Conservation (phyloP, 768 basidiomycete genomes). For the Rickenella mellea region DNA sequence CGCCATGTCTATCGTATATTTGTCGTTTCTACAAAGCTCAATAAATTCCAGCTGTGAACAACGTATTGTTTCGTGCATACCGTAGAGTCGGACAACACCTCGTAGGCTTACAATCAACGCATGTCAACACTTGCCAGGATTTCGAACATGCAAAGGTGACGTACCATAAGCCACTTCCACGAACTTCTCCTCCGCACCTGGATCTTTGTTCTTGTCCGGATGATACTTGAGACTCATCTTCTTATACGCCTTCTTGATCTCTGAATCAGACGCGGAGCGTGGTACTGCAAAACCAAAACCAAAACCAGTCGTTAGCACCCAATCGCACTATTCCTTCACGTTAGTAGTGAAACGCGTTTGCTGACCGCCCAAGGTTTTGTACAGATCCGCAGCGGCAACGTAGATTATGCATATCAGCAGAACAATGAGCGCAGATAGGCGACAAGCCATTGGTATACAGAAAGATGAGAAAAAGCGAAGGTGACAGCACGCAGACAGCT, state of each 20-base stretch:
- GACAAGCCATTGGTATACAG: neutral
- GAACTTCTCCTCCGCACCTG: constrained; percentile 75
- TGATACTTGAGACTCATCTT: constrained; percentile 82
- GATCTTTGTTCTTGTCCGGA: constrained; percentile 91
- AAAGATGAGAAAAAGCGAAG: too few relatives aligned
- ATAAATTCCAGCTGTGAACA: constrained; percentile 1
- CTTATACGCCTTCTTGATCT: constrained; percentile 90
- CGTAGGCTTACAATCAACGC: constrained; percentile 55
- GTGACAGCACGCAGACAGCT: too few relatives aligned
- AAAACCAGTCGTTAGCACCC: constrained; percentile 12
- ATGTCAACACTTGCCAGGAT: neutral
- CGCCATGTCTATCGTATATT: constrained; percentile 92
- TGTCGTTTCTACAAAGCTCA: constrained; percentile 66
- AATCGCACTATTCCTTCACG: constrained; percentile 3
- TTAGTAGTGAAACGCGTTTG: constrained; percentile 23
- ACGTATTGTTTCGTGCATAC: constrained; percentile 36
- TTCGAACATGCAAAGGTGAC: constrained; percentile 11
- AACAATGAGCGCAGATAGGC: constrained; percentile 15
- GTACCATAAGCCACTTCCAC: constrained; percentile 85
- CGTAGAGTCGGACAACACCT: constrained; percentile 81
- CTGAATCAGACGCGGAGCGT: constrained; percentile 74
- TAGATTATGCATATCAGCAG: constrained; percentile 24
- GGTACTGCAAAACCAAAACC: constrained; percentile 35
- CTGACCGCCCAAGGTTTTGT: constrained; percentile 77
- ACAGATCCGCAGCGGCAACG: constrained; percentile 58